Base-by-base conservation (phyloP, 176 grass and related monocot species). In the Rhynchospora tenuis region DNA sequence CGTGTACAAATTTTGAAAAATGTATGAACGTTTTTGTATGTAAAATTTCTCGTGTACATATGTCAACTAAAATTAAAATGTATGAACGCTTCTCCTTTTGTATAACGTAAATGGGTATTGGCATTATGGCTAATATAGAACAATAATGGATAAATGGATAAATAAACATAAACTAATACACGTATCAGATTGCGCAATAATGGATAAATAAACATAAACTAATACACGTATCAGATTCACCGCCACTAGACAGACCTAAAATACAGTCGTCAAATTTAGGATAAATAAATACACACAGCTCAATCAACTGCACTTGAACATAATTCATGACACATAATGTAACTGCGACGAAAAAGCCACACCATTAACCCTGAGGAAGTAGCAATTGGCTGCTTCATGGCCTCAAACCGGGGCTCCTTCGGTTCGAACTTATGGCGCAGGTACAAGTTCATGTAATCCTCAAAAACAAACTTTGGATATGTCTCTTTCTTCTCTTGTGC, bases 371-470 rank as follows among this genome's bases (percentile, higher is more conserved):
- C 4, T 84, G 54, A 92, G 1, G 81, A 82, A 44, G 88, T 90
- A 57, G 90, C 90, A 80, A 98, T 80, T 58, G 84, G 56, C 1
- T 79, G 85, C 84, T 94, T 94, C 89, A 98, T 92, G 6, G 87
- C 87, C 64, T 88, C 74, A 22, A 98, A 98, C 15, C 92, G 81
- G 24, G 92, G 95, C 47, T 92, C 92, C 90, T 94, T 97, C 12
- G 90, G 86, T 73, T 94, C 79, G 48, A 94, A 98, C 87, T 98
- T 98, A 68, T 84, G 87, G 0, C 87, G 47, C 29, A 91, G 46
- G 72, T 98, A 98, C 64, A 93, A 86, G 73, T 88, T 89, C 95
- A 98, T 98, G 90, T 98, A 98, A 55, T 98, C 92, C 78, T 92
- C 86, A 80, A 97, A 97, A 68, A 93, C 82, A 67, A 93, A 97